phyloP scores from a whole-genome alignment of 2,329 filamentous ascomycete species.

The Hypoxylon sp. region DNA sequence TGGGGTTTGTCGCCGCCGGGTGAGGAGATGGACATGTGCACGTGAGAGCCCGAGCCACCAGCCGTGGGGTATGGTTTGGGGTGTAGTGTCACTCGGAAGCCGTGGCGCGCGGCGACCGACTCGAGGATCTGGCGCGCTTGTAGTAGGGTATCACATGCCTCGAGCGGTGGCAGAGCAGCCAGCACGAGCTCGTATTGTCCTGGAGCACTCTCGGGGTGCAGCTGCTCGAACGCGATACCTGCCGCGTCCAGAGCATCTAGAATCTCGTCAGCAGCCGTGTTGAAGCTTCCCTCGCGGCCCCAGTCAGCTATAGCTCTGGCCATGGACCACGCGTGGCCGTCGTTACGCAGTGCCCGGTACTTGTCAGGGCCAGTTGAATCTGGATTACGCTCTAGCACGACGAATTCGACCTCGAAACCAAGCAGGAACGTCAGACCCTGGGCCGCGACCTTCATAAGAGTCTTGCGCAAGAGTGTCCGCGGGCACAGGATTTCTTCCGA shows the following conservation, averaged over 20 bases:
- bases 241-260: conserved; percentile 69
- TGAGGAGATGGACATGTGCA: conserved; percentile 75
- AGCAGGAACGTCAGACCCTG: conserved; percentile 71
- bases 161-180: conserved; percentile 70
- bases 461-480: conserved; percentile 69
- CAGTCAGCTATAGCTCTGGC: conserved; percentile 73
- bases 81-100: conserved; percentile 77
- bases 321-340: conserved; percentile 79
- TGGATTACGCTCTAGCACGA: conserved; percentile 70
- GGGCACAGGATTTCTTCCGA: conserved; percentile 71
- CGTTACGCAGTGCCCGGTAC: conserved; percentile 63
- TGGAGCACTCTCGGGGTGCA: conserved; percentile 79
- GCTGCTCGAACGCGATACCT: conserved; percentile 76
- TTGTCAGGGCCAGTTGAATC: conserved; percentile 47
- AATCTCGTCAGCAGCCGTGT: conserved; percentile 75
- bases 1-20: conserved; percentile 55
- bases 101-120: conserved; percentile 71
- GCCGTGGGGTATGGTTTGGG: conserved; percentile 73
- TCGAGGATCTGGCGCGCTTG: conserved; percentile 78
- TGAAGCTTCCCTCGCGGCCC: conserved; percentile 56
- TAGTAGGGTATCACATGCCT: conserved; percentile 78
- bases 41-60: conserved; percentile 76
- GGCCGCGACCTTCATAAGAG: conserved; percentile 64
- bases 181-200: conserved; percentile 86
- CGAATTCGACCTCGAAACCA: conserved; percentile 86